Conservation (phyloP, 73 alveolate species). For the Diophrys sp. region DNA sequence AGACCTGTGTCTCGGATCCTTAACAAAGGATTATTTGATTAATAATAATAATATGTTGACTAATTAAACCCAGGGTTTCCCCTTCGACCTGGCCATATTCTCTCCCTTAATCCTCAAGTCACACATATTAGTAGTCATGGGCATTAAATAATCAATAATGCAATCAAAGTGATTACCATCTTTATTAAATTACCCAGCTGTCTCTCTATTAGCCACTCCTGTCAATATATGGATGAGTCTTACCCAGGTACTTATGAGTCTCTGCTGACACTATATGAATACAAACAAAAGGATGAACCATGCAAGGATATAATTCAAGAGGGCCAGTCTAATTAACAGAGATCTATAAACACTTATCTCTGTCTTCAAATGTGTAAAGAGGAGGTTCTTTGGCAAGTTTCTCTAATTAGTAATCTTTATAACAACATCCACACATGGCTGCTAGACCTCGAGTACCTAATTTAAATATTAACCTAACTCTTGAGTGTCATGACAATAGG, state of each 20-base stretch:
- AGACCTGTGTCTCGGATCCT: too few relatives aligned
- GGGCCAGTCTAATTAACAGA: slow-evolving; percentile 76
- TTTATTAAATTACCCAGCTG: slow-evolving; percentile 26
- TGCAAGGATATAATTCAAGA: slow-evolving; percentile 83
- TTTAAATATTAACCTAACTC: slow-evolving; percentile 11
- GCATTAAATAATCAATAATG: slow-evolving; percentile 65
- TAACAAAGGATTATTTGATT: too few relatives aligned
- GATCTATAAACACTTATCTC: slow-evolving; percentile 15
- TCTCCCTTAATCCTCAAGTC: slow-evolving; percentile 95
- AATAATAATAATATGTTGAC: too few relatives aligned
- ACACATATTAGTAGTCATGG: slow-evolving; percentile 80
- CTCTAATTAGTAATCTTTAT: neutral
- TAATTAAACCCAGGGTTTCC: too few relatives aligned
- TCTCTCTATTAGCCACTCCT: slow-evolving; percentile 41
- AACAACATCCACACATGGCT: slow-evolving; percentile 15
- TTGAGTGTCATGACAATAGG: slow-evolving; percentile 1
- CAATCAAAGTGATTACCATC: neutral
- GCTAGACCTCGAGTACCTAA: slow-evolving; percentile 6
- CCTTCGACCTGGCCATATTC: slow-evolving; percentile 89
- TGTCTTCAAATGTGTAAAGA: slow-evolving; percentile 26
- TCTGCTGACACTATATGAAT: slow-evolving; percentile 84
- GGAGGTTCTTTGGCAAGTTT: slow-evolving; percentile 5
- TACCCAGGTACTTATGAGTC: slow-evolving; percentile 78
- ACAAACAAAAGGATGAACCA: slow-evolving; percentile 96
- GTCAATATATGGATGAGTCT: slow-evolving; percentile 47